Conservation (phyloP, 768 basidiomycete genomes). For the Auricularia sp. region DNA sequence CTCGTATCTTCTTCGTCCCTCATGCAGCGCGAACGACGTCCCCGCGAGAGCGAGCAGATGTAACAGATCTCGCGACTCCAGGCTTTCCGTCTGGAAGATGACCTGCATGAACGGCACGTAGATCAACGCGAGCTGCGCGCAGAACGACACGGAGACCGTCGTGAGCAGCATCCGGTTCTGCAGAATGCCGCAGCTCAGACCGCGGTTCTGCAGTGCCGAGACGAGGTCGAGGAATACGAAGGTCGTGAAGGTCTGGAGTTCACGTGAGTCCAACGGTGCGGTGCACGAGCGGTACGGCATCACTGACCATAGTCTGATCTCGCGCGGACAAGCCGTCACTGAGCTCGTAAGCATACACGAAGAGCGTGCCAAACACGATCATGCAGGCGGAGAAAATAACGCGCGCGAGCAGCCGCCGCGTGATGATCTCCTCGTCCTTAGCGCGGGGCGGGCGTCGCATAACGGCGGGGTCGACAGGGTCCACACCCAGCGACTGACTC, state of each 20-base stretch:
- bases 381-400: constrained; percentile 90
- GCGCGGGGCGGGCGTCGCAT: constrained; percentile 90
- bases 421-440: constrained; percentile 87
- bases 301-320: constrained; percentile 91
- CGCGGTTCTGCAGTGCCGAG: constrained; percentile 90
- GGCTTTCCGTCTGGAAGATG: constrained; percentile 87
- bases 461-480: constrained; percentile 87
- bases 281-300: not conserved
- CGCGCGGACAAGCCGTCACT: constrained; percentile 78
- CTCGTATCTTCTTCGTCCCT: constrained; percentile 71
- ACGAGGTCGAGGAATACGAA: constrained; percentile 97
- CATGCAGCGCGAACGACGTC: constrained; percentile 61
- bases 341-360: constrained; percentile 74
- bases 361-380: constrained; percentile 82
- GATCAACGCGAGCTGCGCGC: constrained; percentile 76
- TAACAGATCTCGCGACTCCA: constrained; percentile 56
- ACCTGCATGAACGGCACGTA: constrained; percentile 87
- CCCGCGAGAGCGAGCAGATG: constrained; percentile 60
- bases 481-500: constrained; percentile 91
- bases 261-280: too few species aligned
- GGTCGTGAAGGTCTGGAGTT: constrained; percentile 80
- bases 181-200: constrained; percentile 71
- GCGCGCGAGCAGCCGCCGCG: constrained; percentile 55
- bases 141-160: constrained; percentile 78
- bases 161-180: constrained; percentile 85